Evolutionary conservation across 371 early-diverging fungal species (phyloP).

Genomic region (Mortierella sp.): DNA sequence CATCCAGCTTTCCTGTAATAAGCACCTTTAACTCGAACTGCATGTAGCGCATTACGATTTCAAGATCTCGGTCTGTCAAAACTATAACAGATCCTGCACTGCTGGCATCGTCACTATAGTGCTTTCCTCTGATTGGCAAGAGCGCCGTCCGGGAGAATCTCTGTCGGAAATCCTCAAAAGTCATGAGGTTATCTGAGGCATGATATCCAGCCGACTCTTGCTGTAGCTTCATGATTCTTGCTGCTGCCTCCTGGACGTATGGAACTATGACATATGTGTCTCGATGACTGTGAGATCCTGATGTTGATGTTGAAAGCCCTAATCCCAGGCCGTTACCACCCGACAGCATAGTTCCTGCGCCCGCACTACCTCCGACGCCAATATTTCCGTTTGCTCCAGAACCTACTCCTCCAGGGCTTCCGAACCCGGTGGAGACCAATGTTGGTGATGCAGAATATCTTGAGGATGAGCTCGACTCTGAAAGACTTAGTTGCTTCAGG

Average conservation of each 20-base stretch:
- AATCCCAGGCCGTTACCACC: conserved; percentile 22
- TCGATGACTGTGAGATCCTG: conserved; percentile 5
- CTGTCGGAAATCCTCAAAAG: conserved; percentile 51
- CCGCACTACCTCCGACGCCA: conserved; percentile 15
- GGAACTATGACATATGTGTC: conserved; percentile 42
- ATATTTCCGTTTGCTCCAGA: conserved; percentile 19
- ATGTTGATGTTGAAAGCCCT: conserved; percentile 8
- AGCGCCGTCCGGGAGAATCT: conserved; percentile 49
- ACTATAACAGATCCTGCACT: conserved; percentile 26
- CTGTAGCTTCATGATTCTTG: conserved; percentile 37
- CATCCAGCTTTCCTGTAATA: conserved; percentile 32
- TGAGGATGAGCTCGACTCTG: conserved; percentile 29
- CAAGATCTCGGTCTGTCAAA: conserved; percentile 49
- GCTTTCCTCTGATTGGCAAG: conserved; percentile 32
- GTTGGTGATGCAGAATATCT: conserved; percentile 22
- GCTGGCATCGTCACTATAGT: conserved; percentile 5
- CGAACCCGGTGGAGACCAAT: conserved; percentile 22
- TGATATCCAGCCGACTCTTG: conserved; percentile 33
- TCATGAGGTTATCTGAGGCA: conserved; percentile 51
- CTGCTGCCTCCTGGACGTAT: conserved; percentile 43
- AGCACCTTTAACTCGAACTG: conserved; percentile 44
- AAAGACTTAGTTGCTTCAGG: conserved; percentile 41
- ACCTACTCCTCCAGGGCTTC: conserved; percentile 7
- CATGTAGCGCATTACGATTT: conserved; percentile 45
- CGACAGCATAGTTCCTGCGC: conserved; percentile 16